Conservation (phyloP, 257 asterid species). For the Coffea canephora region DNA sequence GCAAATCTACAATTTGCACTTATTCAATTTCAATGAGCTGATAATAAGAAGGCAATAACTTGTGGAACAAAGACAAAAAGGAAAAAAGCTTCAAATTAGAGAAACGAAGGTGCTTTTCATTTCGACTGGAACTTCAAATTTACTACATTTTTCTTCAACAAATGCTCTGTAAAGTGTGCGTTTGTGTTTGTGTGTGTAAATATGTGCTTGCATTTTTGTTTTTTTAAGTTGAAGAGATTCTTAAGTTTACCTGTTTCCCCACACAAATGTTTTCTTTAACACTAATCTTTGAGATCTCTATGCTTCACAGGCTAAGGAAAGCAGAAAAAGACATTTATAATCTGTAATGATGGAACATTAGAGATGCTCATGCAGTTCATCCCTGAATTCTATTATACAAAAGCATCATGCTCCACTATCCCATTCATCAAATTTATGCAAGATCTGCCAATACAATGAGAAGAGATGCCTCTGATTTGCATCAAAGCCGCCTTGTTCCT, state of each 20-base stretch:
- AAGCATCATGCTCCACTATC: constrained; percentile 9
- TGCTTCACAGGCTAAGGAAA: constrained; percentile 3
- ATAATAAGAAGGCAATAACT: no score
- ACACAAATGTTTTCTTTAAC: background rate
- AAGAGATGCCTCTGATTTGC: background rate
- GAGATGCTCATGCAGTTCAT: constrained; percentile 15
- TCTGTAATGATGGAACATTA: background rate
- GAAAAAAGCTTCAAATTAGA: no score
- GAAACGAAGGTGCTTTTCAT: background rate
- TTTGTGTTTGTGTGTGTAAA: no score
- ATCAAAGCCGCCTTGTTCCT: constrained; percentile 11
- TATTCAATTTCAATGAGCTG: no score
- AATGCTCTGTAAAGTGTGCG: background rate
- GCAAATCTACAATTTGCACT: no score
- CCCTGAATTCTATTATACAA: constrained; percentile 24
- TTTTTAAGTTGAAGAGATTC: background rate
- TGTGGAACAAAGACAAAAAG: no score
- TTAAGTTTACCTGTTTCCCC: background rate
- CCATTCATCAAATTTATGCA: constrained; percentile 3
- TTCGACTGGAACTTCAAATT: background rate
- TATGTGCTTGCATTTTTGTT: no score
- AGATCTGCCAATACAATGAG: background rate
- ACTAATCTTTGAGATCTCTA: background rate
- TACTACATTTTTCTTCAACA: background rate
- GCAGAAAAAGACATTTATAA: constrained; percentile 14